Base-by-base conservation (phyloP, 2,329 filamentous ascomycete genomes). In the Ascocoryne sarcoides region DNA sequence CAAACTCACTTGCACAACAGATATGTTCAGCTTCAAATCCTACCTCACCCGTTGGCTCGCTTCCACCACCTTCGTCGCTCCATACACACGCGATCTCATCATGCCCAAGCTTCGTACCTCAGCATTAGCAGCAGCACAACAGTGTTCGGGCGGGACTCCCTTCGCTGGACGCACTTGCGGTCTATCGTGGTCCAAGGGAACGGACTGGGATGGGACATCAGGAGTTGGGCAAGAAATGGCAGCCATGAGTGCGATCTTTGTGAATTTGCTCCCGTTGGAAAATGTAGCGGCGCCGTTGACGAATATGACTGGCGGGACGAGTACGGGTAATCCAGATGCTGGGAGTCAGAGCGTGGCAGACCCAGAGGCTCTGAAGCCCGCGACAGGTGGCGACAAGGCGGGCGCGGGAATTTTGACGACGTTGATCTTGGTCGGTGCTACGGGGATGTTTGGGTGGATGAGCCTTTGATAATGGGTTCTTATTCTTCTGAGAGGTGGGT, bases 161-260 rank as follows among this genome's bases (percentile, higher is more conserved):
- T n/a, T n/a, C n/a, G 78, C 77, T 45, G 67, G 69, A 3, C 69
- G 70, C 23, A 72, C 76, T 66, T 82, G 77, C 49, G 76, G 77
- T 7, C 56, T 78, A 19, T 70, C 69, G 40, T 82, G 78, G 76
- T 70, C 68, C 30, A 69, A 71, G 42, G 49, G 46, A 10, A 64
- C 59, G 19, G 60, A 32, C 2, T 60, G 48, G 43, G 72, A 75
- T 50, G 63, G 66, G 3, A 60, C 58, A 1, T 55, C 57, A 9
- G 73, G 74, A 5, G 71, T 75, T 2, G 73, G 73, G 2, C 68
- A 76, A 55, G 79, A 84, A 59, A 84, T 86, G 80, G 70, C 76
- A 0, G 79, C 76, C 4, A 74, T 78, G 70, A 68, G 65, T 36
- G 73, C 70, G 0, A 61, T 79, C 5, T 70, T 52, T 39, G 62